These are phyloP conservation scores for Akanthomyces dipterigenus DNA, from an alignment of 2,329 filamentous ascomycete genomes.

Conservation along the genomic window DNA sequence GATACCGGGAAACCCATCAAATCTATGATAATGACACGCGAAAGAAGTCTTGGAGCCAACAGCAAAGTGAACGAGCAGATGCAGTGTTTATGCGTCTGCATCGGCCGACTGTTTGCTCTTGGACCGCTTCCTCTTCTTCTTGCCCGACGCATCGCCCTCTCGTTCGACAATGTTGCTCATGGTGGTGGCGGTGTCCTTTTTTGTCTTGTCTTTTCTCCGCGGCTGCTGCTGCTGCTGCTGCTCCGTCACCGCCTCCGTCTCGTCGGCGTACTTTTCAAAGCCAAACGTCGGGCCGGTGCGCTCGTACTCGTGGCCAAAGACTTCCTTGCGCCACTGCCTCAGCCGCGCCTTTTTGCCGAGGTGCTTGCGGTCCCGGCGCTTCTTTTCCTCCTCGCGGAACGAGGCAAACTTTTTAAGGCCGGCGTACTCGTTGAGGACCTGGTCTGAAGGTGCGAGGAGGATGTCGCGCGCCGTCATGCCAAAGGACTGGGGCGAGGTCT, in stretches of 20 bases:
- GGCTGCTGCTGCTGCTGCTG: background rate
- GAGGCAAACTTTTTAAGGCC: conserved; percentile 91
- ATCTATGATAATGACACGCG: background rate
- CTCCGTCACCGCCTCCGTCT: conserved; percentile 14
- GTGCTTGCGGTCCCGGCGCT: conserved; percentile 78
- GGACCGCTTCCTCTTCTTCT: conserved; percentile 44
- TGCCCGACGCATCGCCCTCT: conserved; percentile 20
- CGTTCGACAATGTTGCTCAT: conserved; percentile 19
- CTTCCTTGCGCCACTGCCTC: conserved; percentile 71
- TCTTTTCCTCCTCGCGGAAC: conserved; percentile 84
- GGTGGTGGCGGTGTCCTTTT: background rate
- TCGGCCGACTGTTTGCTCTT: conserved; percentile 35
- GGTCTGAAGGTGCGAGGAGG: conserved; percentile 77
- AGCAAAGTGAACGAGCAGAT: too few species aligned
- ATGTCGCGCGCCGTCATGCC: conserved; percentile 88
- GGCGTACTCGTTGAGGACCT: conserved; percentile 79
- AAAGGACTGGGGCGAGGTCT: conserved; percentile 84
- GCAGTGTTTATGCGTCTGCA: conserved; percentile 17
- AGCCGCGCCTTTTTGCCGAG: conserved; percentile 89
- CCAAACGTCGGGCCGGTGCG: conserved; percentile 50
- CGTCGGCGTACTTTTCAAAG: conserved; percentile 38
- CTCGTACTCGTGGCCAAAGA: conserved; percentile 54
- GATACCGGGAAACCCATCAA: background rate
- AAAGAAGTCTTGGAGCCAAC: background rate
- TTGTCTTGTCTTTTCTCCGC: conserved; percentile 19